phyloP scores from a whole-genome alignment of 495 filamentous ascomycete species.

The Tuber borchii region DNA sequence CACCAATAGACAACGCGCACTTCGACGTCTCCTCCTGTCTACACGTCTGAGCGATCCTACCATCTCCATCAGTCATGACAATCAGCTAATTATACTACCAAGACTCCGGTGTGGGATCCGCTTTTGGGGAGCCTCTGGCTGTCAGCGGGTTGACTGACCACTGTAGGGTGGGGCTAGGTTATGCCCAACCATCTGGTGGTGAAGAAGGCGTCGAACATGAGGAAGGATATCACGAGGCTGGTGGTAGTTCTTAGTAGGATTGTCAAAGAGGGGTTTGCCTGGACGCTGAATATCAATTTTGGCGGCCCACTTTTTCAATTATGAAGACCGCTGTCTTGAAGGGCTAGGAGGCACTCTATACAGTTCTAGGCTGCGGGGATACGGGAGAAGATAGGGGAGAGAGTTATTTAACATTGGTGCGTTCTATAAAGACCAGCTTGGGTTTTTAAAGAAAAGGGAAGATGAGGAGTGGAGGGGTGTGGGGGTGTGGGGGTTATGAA shows the following conservation, averaged over 20 bases:
- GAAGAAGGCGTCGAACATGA: too few species aligned
- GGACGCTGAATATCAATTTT: constrained; percentile 63
- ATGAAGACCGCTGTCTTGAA: constrained; percentile 66
- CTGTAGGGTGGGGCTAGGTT: constrained; percentile 31
- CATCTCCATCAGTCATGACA: constrained; percentile 55
- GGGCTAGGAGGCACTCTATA: constrained; percentile 68
- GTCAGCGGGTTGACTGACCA: too few species aligned
- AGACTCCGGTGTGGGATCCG: constrained; percentile 57
- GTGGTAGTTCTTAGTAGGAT: constrained; percentile 53
- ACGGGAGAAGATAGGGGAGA: constrained; percentile 51
- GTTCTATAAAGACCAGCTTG: constrained; percentile 55
- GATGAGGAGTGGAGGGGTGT: not conserved
- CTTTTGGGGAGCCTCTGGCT: constrained; percentile 51
- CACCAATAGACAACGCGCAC: too few species aligned
- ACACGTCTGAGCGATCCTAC: too few species aligned
- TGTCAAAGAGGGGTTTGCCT: constrained; percentile 63
- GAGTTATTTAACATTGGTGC: constrained; percentile 47
- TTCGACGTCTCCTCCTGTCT: too few species aligned
- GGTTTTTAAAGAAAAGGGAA: constrained; percentile 59
- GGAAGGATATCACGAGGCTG: constrained; percentile 21
- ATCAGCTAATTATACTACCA: constrained; percentile 56
- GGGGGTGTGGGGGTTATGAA: too few species aligned
- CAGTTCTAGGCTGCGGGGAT: constrained; percentile 65
- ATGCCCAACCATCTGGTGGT: too few species aligned
- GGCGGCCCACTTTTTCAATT: constrained; percentile 62